Evolutionary conservation across 192 early-diverging fungal genomes (phyloP).

Genomic region (Backusella mclennaniae): DNA sequence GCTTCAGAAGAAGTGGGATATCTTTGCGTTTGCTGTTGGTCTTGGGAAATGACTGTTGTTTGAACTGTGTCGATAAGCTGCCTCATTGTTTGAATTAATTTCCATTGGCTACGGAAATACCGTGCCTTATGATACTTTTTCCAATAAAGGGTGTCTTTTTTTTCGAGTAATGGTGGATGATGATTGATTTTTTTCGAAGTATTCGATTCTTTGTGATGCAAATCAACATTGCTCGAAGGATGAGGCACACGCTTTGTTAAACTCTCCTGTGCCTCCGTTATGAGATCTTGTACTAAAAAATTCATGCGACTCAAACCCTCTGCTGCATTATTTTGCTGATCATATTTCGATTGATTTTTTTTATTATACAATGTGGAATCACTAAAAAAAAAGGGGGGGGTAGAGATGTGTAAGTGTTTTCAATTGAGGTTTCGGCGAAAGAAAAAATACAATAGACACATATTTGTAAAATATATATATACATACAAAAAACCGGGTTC

Average conservation of each 20-base stretch:
- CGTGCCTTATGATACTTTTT: neutral
- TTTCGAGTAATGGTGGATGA: neutral
- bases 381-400: neutral
- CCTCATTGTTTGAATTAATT: conserved; percentile 7
- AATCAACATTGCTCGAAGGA: neutral
- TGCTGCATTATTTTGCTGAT: conserved; percentile 4
- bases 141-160: neutral
- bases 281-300: conserved; percentile 1
- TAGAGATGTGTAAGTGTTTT: neutral
- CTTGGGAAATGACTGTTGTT: neutral
- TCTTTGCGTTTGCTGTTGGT: neutral
- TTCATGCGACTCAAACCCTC: neutral
- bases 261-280: conserved; percentile 3
- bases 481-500: neutral
- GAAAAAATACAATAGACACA: neutral
- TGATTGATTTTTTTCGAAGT: neutral
- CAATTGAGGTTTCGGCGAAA: neutral
- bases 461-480: neutral
- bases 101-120: conserved; percentile 2
- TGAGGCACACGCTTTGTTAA: neutral
- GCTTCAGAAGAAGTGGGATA: neutral
- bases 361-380: neutral
- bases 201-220: neutral
- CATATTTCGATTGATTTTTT: neutral
- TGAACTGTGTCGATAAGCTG: conserved; percentile 2